Evolutionary conservation across 192 early-diverging fungal species (phyloP).

Genomic region (Coemansia sp.): DNA sequence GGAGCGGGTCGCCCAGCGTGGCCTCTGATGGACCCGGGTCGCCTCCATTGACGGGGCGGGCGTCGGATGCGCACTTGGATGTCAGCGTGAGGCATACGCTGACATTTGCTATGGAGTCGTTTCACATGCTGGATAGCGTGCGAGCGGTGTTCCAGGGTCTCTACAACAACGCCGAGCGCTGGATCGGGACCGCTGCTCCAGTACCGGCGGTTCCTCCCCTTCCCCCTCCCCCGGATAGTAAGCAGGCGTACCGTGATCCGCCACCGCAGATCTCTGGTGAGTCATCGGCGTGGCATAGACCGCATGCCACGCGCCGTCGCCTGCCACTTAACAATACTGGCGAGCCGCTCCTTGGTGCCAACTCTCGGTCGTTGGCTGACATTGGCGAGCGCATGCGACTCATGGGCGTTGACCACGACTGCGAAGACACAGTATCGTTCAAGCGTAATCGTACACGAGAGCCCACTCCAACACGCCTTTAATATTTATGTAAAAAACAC

Average conservation of each 20-base stretch:
- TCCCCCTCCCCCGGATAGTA: neutral
- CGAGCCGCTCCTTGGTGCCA: neutral
- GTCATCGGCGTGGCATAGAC: neutral
- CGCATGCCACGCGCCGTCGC: neutral
- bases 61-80: constrained; percentile 24
- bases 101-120: constrained; percentile 51
- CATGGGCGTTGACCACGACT: constrained; percentile 22
- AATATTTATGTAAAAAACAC: neutral
- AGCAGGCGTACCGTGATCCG: neutral
- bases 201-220: too few species aligned
- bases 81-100: constrained; percentile 33
- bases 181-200: constrained; percentile 17
- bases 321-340: constrained; percentile 4
- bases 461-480: constrained; percentile 28
- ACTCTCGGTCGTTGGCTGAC: constrained; percentile 16
- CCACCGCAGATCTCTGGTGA: neutral
- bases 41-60: neutral
- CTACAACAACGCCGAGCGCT: constrained; percentile 41
- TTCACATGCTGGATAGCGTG: constrained; percentile 42
- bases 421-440: constrained; percentile 14
- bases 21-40: constrained; percentile 14
- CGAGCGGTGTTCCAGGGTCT: constrained; percentile 30
- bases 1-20: constrained; percentile 16
- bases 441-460: constrained; percentile 46
- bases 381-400: constrained; percentile 47